Conservation (phyloP, 2,329 filamentous ascomycete species). For the Botryosphaeria dothidea region DNA sequence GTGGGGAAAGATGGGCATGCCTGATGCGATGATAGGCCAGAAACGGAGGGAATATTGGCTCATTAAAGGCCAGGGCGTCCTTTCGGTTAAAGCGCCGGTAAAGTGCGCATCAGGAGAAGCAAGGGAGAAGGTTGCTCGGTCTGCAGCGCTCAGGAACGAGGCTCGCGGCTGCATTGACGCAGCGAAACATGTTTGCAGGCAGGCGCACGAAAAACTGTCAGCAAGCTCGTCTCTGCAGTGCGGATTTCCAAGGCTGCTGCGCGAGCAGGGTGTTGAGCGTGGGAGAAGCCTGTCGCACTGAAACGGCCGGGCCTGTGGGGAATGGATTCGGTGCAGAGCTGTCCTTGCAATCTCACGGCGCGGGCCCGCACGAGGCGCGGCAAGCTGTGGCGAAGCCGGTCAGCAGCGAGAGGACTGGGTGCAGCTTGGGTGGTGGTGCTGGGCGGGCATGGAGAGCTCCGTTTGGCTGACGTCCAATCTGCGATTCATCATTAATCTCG, state of each 20-base stretch:
- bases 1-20: not conserved
- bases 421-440: not conserved
- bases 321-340: not conserved
- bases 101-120: constrained; percentile 9
- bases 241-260: not conserved
- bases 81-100: constrained; percentile 9
- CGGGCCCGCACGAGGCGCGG: constrained; percentile 3
- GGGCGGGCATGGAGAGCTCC: constrained; percentile 7
- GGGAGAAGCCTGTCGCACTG: constrained; percentile 9
- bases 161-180: not conserved
- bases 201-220: not conserved
- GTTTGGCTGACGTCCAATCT: constrained; percentile 6
- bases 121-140: not conserved
- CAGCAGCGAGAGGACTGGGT: not conserved
- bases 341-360: constrained; percentile 16
- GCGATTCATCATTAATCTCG: constrained; percentile 17
- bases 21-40: not conserved
- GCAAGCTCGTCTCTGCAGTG: not conserved
- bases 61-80: constrained; percentile 13
- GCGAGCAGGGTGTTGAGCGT: constrained; percentile 1
- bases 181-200: constrained; percentile 11
- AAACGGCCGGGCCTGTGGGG: constrained; percentile 14
- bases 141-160: not conserved
- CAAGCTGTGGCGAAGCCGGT: constrained; percentile 13
- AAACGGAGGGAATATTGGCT: constrained; percentile 10